A percentile compares a stretch with the other conserved stretches of the same genome.
Conservation (phyloP, 2,329 filamentous ascomycete species). For the Metarhizium sp. region DNA sequence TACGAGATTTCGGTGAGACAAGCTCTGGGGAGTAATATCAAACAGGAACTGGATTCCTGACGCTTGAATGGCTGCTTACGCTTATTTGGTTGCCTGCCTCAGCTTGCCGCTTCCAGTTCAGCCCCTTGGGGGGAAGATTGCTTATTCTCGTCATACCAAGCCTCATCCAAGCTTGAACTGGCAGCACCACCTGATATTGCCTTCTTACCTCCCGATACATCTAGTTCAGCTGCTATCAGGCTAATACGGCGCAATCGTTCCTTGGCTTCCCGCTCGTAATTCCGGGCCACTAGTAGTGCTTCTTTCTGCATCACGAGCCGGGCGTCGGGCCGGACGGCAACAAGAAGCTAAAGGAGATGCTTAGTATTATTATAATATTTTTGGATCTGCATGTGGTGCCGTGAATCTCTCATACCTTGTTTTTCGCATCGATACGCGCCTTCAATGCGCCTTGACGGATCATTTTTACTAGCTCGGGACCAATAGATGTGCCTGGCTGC, state of each 20-base stretch:
- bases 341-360: conserved; percentile 46
- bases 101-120: conserved; percentile 5
- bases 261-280: conserved; percentile 66
- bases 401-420: conserved; percentile 41
- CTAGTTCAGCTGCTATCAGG: conserved; percentile 64
- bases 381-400: neutral
- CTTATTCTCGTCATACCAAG: conserved; percentile 23
- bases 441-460: conserved; percentile 64
- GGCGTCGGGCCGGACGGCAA: conserved; percentile 58
- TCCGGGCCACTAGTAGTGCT: conserved; percentile 56
- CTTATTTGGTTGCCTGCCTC: neutral
- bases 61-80: neutral
- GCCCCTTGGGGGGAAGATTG: neutral
- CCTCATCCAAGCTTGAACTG: conserved; percentile 17
- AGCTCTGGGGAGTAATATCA: neutral
- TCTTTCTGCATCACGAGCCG: conserved; percentile 62
- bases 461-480: conserved; percentile 68
- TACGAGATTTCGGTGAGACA: neutral
- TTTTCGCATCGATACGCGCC: conserved; percentile 77
- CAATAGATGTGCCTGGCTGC: conserved; percentile 50
- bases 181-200: conserved; percentile 3
- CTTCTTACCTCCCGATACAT: conserved; percentile 36
- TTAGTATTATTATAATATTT: neutral
- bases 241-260: conserved; percentile 72
- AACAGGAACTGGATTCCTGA: neutral